Conservation (phyloP, 2,329 filamentous ascomycete species). For the Penicillium sp. region DNA sequence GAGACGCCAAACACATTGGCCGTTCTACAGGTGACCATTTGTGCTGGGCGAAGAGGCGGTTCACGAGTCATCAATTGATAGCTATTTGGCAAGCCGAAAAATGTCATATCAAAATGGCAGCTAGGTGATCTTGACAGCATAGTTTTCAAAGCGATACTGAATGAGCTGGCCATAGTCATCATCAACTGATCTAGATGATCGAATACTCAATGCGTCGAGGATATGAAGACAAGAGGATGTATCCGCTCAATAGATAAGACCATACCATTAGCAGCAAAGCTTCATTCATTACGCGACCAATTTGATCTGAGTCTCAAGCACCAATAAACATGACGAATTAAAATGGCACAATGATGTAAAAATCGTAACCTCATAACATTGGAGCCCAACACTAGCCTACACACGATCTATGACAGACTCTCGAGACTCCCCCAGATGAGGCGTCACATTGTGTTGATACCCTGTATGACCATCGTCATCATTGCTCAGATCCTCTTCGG, state of each 20-base stretch:
- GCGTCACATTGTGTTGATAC: slow-evolving; percentile 29
- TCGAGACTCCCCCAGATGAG: slow-evolving; percentile 20
- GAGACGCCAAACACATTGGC: not conserved
- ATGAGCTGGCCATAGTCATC: not conserved
- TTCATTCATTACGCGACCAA: not conserved
- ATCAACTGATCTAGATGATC: not conserved
- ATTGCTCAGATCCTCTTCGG: slow-evolving; percentile 15
- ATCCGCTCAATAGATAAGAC: too few relatives aligned
- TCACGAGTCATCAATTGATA: not conserved
- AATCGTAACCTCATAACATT: not conserved
- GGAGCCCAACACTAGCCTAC: not conserved
- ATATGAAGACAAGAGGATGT: too few relatives aligned
- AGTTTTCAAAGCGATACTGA: not conserved
- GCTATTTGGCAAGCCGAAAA: not conserved
- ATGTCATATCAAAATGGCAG: not conserved
- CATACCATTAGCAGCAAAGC: too few relatives aligned
- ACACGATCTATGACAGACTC: slow-evolving; percentile 19
- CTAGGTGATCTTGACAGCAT: not conserved
- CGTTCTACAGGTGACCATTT: not conserved
- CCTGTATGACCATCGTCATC: slow-evolving; percentile 9
- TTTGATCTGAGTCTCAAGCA: not conserved
- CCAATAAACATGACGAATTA: not conserved
- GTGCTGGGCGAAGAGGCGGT: not conserved
- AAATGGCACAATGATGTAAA: not conserved
- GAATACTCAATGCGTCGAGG: too few relatives aligned